Percentiles rank a stretch among this genome's conserved stretches.
These are phyloP conservation scores for Aureobasidium subglaciale DNA, from an alignment of 2,329 filamentous ascomycete species.

Conservation along the genomic window DNA sequence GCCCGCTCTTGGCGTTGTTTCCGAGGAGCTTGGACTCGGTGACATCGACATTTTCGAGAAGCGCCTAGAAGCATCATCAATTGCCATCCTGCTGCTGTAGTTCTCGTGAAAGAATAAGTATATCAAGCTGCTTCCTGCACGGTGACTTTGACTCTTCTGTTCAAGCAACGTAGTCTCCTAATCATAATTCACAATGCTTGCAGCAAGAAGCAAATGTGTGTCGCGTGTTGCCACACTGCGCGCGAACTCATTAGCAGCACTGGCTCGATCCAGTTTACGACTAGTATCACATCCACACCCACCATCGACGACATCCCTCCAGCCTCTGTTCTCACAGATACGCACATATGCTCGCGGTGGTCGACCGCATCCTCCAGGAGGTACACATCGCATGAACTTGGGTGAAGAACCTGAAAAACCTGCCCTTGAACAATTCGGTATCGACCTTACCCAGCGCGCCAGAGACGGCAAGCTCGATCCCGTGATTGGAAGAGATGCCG, in stretches of 20 bases:
- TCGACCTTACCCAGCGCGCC: constrained; percentile 81
- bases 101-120: constrained; percentile 1
- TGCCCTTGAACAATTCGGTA: constrained; percentile 81
- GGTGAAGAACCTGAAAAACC: constrained; percentile 70
- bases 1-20: neutral
- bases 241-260: neutral
- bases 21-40: neutral
- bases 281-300: constrained; percentile 12
- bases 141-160: neutral
- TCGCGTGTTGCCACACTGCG: neutral
- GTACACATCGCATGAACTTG: constrained; percentile 90
- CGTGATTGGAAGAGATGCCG: constrained; percentile 84
- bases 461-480: constrained; percentile 88
- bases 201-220: constrained; percentile 8
- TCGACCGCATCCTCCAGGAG: constrained; percentile 77
- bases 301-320: neutral
- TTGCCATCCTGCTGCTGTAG: neutral
- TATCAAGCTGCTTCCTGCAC: neutral
- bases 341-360: constrained; percentile 44
- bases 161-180: too few relatives aligned
- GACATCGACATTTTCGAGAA: constrained; percentile 13
- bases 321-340: constrained; percentile 18
- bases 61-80: constrained; percentile 9
- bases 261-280: neutral
- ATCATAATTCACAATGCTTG: constrained; percentile 14